Evolutionary conservation across 2,329 filamentous ascomycete species (phyloP), one percentile per base, ranked within the genome.

Genomic region (Scopulariopsis brevicaulis): DNA sequence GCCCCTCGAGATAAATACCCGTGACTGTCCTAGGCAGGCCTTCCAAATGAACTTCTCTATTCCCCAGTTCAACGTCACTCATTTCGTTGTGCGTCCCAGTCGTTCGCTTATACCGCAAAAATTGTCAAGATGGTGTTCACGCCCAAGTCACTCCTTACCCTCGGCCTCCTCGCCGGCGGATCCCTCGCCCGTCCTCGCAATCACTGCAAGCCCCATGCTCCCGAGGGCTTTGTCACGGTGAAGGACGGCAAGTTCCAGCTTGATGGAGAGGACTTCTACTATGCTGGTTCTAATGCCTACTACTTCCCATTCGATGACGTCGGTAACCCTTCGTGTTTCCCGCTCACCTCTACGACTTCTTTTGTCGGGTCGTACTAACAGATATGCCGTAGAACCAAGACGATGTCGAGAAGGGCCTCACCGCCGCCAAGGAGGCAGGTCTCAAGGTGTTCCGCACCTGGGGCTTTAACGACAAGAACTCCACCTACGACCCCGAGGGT

Each of bases 381-480:
- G 10, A 8, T 12, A 4, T n/a, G n/a, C n/a, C 37, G 3, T 56
- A 79, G 76, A 73, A 75, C 63, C 70, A 76, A 65, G 66, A 71
- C 3, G 77, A 80, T 62, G 71, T 76, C 53, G 73, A 76, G 40
- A 69, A 70, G 37, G 77, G 76, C 24, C 65, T 79, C 57, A 68
- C 62, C 7, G 77, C 74, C 22, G 77, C 74, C 52, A 74, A 74
- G 61, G 68, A 73, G 5, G 77, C 77, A 10, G 77, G 77, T 2
- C 66, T 80, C 22, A 78, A 73, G 55, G 78, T 82, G 5, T 75
- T 82, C 64, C 75, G 79, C 28, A 81, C 78, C 10, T 82, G 79
- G 79, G 78, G 77, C 18, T 82, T 81, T 71, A 80, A 81, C 63
- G 79, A 82, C 66, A 77, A 76, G 64, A 82, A 82, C 64, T 68